phyloP scores from a whole-genome alignment of 768 basidiomycete species.

The Boletus rubropictus region DNA sequence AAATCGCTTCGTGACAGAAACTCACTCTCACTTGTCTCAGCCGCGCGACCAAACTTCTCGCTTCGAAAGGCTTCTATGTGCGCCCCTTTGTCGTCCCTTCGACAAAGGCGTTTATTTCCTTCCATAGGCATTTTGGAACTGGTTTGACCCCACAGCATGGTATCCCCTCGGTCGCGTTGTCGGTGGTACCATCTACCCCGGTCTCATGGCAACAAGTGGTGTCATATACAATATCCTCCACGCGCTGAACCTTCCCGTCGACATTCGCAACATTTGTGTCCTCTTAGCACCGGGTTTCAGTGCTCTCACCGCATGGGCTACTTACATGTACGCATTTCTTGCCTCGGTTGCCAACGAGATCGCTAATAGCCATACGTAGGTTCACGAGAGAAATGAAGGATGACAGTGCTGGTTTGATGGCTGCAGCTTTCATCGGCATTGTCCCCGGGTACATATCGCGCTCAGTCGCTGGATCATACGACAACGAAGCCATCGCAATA shows the following conservation, averaged over 20 bases:
- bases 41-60: conserved; percentile 88
- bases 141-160: conserved; percentile 99
- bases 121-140: conserved; percentile 96
- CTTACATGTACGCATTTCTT: conserved; percentile 68
- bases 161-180: conserved; percentile 98
- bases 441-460: conserved; percentile 98
- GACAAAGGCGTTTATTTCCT: conserved; percentile 4
- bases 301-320: conserved; percentile 93
- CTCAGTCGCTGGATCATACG: conserved; percentile 97
- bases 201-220: conserved; percentile 96
- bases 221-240: conserved; percentile 92
- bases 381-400: conserved; percentile 97
- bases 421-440: conserved; percentile 97
- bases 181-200: conserved; percentile 97
- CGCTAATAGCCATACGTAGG: conserved; percentile 37
- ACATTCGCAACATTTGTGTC: conserved; percentile 96
- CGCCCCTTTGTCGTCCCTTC: conserved; percentile 25
- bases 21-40: conserved; percentile 35
- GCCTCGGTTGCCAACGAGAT: neutral
- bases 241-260: conserved; percentile 87
- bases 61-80: conserved; percentile 93
- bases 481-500: conserved; percentile 99
- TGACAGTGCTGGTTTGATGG: conserved; percentile 90
- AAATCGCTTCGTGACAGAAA: neutral
- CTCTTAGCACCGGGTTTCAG: conserved; percentile 95